phyloP scores from a whole-genome alignment of 345 rosid genomes.

The Brassica nigra region DNA sequence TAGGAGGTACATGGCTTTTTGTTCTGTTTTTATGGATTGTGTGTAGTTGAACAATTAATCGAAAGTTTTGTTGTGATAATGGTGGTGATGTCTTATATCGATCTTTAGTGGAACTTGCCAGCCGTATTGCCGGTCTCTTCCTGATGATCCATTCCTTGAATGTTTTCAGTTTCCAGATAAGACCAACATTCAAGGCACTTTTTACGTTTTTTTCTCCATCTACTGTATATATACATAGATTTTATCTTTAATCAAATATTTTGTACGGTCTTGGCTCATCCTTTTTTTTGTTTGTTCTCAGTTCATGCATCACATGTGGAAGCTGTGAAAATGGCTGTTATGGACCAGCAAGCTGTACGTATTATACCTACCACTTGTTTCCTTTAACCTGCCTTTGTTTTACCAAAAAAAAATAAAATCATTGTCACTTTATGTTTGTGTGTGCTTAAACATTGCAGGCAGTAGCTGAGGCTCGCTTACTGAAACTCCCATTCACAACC shows the following conservation, averaged over 20 bases:
- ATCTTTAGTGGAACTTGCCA: slow-evolving; percentile 72
- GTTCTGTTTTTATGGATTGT: not conserved
- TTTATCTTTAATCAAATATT: not conserved
- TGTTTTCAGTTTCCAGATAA: slow-evolving; percentile 66
- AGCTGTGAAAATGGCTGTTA: slow-evolving; percentile 74
- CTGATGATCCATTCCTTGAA: slow-evolving; percentile 79
- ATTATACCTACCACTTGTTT: slow-evolving; percentile 15
- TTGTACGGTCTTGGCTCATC: not conserved
- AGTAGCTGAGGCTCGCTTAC: slow-evolving; percentile 56
- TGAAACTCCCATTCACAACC: slow-evolving; percentile 88
- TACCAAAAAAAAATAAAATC: not conserved
- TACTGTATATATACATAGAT: not conserved
- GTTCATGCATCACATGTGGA: slow-evolving; percentile 60
- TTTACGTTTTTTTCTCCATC: not conserved
- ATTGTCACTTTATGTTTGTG: not conserved
- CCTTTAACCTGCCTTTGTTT: slow-evolving; percentile 10
- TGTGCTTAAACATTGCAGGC: slow-evolving; percentile 52
- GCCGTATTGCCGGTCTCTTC: slow-evolving; percentile 81
- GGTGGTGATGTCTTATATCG: not conserved
- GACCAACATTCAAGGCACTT: slow-evolving; percentile 58
- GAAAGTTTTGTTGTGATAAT: not conserved
- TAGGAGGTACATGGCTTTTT: slow-evolving; percentile 49
- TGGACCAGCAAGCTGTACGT: slow-evolving; percentile 68
- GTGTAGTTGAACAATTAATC: slow-evolving; percentile 7
- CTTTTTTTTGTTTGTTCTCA: slow-evolving; percentile 40